Evolutionary conservation across 2,329 filamentous ascomycete genomes (phyloP).

Genomic region (Neocucurbitaria cava): DNA sequence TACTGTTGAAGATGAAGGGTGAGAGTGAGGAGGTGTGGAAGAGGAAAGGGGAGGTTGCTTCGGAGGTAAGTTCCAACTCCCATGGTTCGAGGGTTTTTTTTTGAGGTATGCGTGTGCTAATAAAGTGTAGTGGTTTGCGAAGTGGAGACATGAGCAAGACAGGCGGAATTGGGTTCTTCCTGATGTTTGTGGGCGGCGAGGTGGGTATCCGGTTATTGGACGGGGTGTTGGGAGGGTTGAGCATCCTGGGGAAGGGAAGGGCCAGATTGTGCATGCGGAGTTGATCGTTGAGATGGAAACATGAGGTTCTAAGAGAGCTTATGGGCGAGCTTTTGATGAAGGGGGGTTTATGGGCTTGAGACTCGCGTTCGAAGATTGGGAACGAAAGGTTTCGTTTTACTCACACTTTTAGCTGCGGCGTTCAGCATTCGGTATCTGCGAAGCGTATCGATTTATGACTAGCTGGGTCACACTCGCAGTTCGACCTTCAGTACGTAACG

Average conservation of each 20-base stretch:
- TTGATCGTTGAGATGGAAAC: neutral
- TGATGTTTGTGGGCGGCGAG: conserved; percentile 2
- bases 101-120: neutral
- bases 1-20: conserved; percentile 25
- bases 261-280: conserved; percentile 1
- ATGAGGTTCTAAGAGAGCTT: neutral
- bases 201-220: conserved; percentile 6
- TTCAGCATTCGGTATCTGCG: no score
- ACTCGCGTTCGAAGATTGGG: neutral
- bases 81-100: neutral
- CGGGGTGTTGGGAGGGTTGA: neutral
- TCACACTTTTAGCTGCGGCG: no score
- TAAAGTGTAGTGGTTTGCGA: conserved; percentile 5
- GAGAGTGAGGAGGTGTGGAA: conserved; percentile 20
- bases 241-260: conserved; percentile 16
- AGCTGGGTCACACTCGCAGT: no score
- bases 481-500: no score
- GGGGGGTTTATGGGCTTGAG: neutral
- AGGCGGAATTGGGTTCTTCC: conserved; percentile 39
- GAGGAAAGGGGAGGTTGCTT: conserved; percentile 19
- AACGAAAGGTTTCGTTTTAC: no score
- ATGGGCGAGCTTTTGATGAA: no score
- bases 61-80: neutral
- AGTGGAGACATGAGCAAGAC: conserved; percentile 23
- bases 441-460: no score